Evolutionary conservation across 768 basidiomycete species (phyloP), one percentile per base, ranked within the genome.

Genomic region (Coprinopsis cinerea): DNA sequence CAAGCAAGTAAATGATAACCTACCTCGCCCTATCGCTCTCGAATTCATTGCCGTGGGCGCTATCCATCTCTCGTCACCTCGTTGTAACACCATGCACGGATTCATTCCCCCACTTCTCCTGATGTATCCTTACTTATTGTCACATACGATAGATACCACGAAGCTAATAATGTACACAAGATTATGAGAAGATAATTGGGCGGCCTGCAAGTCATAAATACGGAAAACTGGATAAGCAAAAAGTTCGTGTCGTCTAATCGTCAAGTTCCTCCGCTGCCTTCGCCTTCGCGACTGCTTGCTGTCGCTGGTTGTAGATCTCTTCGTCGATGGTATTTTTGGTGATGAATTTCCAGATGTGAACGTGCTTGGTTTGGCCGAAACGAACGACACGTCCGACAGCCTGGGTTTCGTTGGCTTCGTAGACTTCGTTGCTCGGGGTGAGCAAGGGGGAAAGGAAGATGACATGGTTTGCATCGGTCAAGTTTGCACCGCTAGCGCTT

Each of bases 381-480:
- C 92, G 79, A 55, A 88, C 80, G 63, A 88, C 68, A 58, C 92
- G 82, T 54, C 93, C 86, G 49, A 94, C 79, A 9, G 89, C 87
- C 67, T 92, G 83, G 6, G 88, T 85, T 67, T 87, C 79, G 63
- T 82, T 82, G 44, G 90, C 88, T 36, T 83, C 81, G 61, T 95
- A 96, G 40, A 87, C 84, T 64, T 93, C 85, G 63, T 88, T 81
- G 17, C 83, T 79, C 9, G 79, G 77, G 0, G 92, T 83, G 30
- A 94, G 84, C 32, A 97, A 76, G 7, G 94, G 94, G 9, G 91
- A 93, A 48, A 97, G 73, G 75, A 97, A 97, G 63, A 96, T 85
- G 30, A 92, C 93, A 61, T 94, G 92, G 66, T 93, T 97, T 17
- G 94, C 94, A 28, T 80, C 82, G 2, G 93, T 96, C 62, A 97